These are phyloP conservation scores for Echium plantagineum DNA, from an alignment of 257 asterid species.

Conservation along the genomic window DNA sequence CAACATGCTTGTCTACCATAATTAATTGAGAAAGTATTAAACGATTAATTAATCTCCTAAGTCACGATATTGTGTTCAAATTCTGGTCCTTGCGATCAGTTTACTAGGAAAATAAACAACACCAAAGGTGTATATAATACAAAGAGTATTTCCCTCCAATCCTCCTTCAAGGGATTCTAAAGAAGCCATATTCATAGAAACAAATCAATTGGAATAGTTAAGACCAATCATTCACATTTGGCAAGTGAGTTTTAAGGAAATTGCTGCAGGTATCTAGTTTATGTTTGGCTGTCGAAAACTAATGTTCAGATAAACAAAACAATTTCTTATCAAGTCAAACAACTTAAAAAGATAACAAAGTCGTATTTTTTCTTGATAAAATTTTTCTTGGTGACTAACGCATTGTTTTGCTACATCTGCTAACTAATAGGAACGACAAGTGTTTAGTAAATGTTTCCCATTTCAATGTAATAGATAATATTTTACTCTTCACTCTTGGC, in stretches of 20 bases:
- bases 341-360: too few species aligned
- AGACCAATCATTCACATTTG: background rate
- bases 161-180: background rate
- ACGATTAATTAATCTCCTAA: conserved; percentile 10
- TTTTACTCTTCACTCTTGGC: too few species aligned
- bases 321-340: too few species aligned
- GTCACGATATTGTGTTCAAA: background rate
- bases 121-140: background rate
- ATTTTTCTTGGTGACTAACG: too few species aligned
- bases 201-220: background rate
- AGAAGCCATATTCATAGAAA: background rate
- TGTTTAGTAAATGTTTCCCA: too few species aligned
- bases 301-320: too few species aligned
- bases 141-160: background rate
- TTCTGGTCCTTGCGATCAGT: background rate
- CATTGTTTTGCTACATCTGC: too few species aligned
- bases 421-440: too few species aligned
- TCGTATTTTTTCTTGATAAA: too few species aligned
- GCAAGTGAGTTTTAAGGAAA: background rate
- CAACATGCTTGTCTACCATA: conserved; percentile 51
- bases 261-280: background rate
- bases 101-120: too few species aligned
- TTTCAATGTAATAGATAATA: too few species aligned
- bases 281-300: background rate
- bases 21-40: conserved; percentile 27